A percentile compares a stretch with the other conserved stretches of the same genome.
Evolutionary conservation across 2,329 filamentous ascomycete species (phyloP).

Genomic region (Colletotrichum sublineola): DNA sequence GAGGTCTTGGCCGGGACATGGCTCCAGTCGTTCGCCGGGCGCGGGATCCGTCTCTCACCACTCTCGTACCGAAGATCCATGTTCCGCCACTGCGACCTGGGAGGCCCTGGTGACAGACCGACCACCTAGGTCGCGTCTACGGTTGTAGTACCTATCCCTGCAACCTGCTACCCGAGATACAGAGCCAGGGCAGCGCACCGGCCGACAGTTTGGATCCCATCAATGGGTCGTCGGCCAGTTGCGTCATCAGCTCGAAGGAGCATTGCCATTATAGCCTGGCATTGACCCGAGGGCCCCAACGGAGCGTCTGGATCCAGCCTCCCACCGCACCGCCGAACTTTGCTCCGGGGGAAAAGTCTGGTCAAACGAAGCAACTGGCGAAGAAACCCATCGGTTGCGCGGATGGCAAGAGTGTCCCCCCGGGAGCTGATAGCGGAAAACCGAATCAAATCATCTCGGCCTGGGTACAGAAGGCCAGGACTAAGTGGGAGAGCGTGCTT

Average conservation of each 20-base stretch:
- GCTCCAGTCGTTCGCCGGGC: not conserved
- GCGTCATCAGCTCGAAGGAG: not conserved
- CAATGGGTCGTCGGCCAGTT: not conserved
- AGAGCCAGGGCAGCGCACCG: not conserved
- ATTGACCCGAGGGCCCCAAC: not conserved
- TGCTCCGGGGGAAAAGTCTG: not conserved
- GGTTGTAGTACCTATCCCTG: not conserved
- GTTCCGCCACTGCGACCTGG: not conserved
- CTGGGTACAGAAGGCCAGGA: not conserved
- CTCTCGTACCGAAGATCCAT: not conserved
- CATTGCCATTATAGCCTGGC: not conserved
- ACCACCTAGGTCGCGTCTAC: not conserved
- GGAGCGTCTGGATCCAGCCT: not conserved
- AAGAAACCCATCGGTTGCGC: not conserved
- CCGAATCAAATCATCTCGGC: not conserved
- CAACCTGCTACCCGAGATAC: not conserved
- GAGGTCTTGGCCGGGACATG: no score
- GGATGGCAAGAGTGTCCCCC: not conserved
- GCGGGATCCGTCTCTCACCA: not conserved
- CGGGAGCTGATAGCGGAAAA: not conserved
- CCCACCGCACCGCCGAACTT: not conserved
- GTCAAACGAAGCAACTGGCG: not conserved
- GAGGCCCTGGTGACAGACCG: not conserved
- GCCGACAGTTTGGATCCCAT: not conserved
- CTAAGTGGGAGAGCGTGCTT: not conserved